A percentile compares a stretch with the other conserved stretches of the same genome.
Evolutionary conservation across 208 protist species (phyloP).

Genomic region (Herpetomonas samuelpessoai): DNA sequence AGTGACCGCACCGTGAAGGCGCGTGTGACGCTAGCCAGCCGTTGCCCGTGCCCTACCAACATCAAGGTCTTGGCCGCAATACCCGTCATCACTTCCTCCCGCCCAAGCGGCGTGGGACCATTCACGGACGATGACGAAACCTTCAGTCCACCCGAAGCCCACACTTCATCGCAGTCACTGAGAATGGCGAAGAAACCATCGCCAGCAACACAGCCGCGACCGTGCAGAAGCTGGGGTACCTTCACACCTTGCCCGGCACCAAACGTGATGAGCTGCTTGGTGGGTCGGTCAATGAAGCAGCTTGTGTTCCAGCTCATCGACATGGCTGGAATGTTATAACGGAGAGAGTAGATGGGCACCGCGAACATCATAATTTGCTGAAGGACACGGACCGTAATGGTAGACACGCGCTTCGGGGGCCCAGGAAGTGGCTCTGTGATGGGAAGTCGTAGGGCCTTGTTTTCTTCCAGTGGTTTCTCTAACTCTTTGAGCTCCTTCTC

Average conservation of each 20-base stretch:
- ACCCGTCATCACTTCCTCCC: slow-evolving; percentile 59
- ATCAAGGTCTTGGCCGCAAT: slow-evolving; percentile 69
- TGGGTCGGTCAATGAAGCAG: slow-evolving; percentile 71
- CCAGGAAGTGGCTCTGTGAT: background rate
- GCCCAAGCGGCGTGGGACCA: slow-evolving; percentile 44
- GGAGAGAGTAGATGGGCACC: slow-evolving; percentile 73
- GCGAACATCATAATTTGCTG: slow-evolving; percentile 88
- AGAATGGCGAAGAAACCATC: slow-evolving; percentile 86
- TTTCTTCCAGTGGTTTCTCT: slow-evolving; percentile 28
- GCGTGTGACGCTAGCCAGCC: slow-evolving; percentile 68
- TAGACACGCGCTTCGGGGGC: slow-evolving; percentile 29
- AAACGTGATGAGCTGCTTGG: slow-evolving; percentile 81
- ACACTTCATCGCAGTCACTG: slow-evolving; percentile 84
- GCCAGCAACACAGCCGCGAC: slow-evolving; percentile 77
- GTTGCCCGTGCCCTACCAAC: slow-evolving; percentile 65
- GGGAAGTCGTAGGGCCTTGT: slow-evolving; percentile 28
- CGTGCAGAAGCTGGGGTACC: slow-evolving; percentile 66
- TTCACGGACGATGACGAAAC: slow-evolving; percentile 42
- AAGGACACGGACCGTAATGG: slow-evolving; percentile 60
- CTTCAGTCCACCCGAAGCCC: slow-evolving; percentile 70
- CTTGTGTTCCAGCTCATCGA: slow-evolving; percentile 85
- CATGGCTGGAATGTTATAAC: slow-evolving; percentile 88
- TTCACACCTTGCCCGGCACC: slow-evolving; percentile 69
- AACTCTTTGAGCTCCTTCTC: slow-evolving; percentile 30
- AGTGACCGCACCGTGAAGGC: slow-evolving; percentile 78